Evolutionary conservation across 1,284 basidiomycete species (phyloP).

Genomic region (Microbotryum violaceum): DNA sequence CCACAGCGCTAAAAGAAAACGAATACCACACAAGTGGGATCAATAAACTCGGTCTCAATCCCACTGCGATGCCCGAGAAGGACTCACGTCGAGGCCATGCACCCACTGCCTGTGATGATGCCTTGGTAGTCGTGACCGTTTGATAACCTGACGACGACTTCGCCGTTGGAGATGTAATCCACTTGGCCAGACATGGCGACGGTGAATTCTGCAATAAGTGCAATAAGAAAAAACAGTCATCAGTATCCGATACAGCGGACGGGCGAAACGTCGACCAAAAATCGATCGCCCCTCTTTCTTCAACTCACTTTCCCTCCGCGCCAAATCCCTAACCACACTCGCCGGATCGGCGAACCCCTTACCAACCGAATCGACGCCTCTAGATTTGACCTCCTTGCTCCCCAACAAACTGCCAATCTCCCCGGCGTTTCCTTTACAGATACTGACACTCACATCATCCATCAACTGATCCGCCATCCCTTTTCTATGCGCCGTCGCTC

Average conservation of each 20-base stretch:
- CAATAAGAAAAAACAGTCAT: neutral
- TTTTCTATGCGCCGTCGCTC: conserved; percentile 68
- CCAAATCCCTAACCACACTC: conserved; percentile 60
- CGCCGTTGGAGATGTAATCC: conserved; percentile 84
- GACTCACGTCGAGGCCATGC: conserved; percentile 70
- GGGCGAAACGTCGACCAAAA: too few relatives aligned
- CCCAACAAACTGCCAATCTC: conserved; percentile 74
- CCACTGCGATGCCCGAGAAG: conserved; percentile 11
- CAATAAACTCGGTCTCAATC: neutral
- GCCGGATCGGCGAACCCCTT: conserved; percentile 67
- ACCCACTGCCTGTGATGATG: conserved; percentile 81
- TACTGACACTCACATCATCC: neutral
- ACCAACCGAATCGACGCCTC: conserved; percentile 81
- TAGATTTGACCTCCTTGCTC: conserved; percentile 66
- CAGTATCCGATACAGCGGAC: too few relatives aligned
- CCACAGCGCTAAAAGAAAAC: conserved; percentile 41
- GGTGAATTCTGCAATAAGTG: conserved; percentile 56
- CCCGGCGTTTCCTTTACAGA: conserved; percentile 5
- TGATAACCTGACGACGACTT: conserved; percentile 55
- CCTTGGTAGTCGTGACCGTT: conserved; percentile 74
- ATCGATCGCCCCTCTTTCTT: neutral
- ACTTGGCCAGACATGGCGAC: conserved; percentile 72
- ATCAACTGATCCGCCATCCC: conserved; percentile 41
- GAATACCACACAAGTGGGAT: neutral
- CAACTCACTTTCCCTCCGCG: conserved; percentile 63